These are phyloP conservation scores for Trametes pubescens DNA, from an alignment of 1,284 basidiomycete species.

Conservation along the genomic window DNA sequence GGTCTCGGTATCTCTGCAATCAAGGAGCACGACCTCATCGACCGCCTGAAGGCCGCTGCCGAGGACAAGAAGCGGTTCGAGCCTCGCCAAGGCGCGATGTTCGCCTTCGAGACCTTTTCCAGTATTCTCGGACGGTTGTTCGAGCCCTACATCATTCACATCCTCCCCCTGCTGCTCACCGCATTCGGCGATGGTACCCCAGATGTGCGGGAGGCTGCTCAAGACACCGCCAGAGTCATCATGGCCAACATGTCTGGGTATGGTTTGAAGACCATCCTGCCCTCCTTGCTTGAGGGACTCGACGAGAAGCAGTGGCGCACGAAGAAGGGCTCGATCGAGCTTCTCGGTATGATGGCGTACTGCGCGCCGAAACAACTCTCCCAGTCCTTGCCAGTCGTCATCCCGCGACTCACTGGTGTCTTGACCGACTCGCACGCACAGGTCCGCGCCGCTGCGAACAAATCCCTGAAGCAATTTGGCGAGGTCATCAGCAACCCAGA, in stretches of 20 bases:
- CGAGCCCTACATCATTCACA: slow-evolving; percentile 92
- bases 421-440: slow-evolving; percentile 98
- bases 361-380: slow-evolving; percentile 97
- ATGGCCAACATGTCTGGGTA: slow-evolving; percentile 97
- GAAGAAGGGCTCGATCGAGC: slow-evolving; percentile 97
- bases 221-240: slow-evolving; percentile 93
- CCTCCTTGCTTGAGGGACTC: slow-evolving; percentile 88
- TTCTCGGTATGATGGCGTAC: slow-evolving; percentile 99
- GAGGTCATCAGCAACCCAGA: slow-evolving; percentile 96
- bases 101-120: slow-evolving; percentile 94
- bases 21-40: slow-evolving; percentile 85
- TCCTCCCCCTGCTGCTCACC: slow-evolving; percentile 87
- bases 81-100: slow-evolving; percentile 92
- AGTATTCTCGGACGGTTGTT: slow-evolving; percentile 88
- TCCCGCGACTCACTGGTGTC: slow-evolving; percentile 94
- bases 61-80: slow-evolving; percentile 93
- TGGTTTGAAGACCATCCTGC: slow-evolving; percentile 95
- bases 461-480: slow-evolving; percentile 97
- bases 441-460: slow-evolving; percentile 93
- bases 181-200: slow-evolving; percentile 91
- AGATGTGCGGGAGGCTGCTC: slow-evolving; percentile 95
- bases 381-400: slow-evolving; percentile 94
- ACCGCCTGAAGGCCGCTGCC: slow-evolving; percentile 77
- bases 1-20: slow-evolving; percentile 89
- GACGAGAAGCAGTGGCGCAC: slow-evolving; percentile 99